Evolutionary conservation across 805 yeast species (phyloP), one percentile per base, ranked within the genome.

Genomic region (Kuraishia hungarica): DNA sequence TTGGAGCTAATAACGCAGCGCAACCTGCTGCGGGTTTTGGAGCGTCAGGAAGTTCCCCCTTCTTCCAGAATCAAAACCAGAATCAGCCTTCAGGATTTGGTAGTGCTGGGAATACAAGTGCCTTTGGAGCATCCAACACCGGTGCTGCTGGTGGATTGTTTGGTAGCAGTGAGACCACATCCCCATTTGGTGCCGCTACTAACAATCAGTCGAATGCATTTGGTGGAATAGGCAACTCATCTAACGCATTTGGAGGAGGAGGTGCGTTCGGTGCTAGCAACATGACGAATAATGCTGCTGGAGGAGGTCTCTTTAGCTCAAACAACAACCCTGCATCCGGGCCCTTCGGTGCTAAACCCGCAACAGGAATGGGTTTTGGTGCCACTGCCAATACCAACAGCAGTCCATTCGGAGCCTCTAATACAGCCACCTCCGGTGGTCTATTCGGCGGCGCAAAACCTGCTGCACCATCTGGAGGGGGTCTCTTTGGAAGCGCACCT

Each of bases 1-100:
- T 68, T 26, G 65, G 71, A 10, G 73, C 73, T 17, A 61, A 72
- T 24, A 72, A 72, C 58, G 76, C 77, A 21, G 61, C 67, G 19
- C 61, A 67, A 22, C 62, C 62, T 23, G 66, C 57, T 54, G 56
- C 60, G 19, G 62, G 56, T 19, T 60, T 69, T 8, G 67, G 67
- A 28, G 74, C 76, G 2, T 63, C 43, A 7, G 43, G 43, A 35
- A 35, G 43, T 35, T 35, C 43, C n/a, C 43, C 43, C n/a, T 35
- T 35, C 71, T 39, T 80, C 79, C 47, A 60, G 59, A 17, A 49
- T 50, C 19, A 55, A 50, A 24, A 56, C 53, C 48, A 17, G 21
- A 20, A 26, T 11, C 19, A 28, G 54, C n/a, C 43, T 35, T 35
- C 43, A 13, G 43, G 17, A 8, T 35, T 35, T 35, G 43, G 43